Evolutionary conservation across 2,329 filamentous ascomycete species (phyloP).

Genomic region (Colletotrichum tabaci): DNA sequence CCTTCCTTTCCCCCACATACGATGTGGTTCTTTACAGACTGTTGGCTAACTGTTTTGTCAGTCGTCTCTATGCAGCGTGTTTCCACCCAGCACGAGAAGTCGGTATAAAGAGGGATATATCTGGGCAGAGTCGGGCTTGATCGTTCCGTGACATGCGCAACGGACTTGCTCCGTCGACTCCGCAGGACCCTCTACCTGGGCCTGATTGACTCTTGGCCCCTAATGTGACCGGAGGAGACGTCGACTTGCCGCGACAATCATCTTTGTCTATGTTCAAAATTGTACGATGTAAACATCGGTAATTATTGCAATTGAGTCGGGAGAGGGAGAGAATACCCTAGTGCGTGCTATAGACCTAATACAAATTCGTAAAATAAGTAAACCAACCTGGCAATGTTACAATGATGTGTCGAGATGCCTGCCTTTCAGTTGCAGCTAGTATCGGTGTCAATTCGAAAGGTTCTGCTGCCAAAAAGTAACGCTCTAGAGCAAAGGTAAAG

Average conservation of each 20-base stretch:
- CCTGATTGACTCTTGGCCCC: conserved; percentile 34
- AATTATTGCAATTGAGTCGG: conserved; percentile 40
- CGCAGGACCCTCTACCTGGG: conserved; percentile 31
- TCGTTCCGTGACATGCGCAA: neutral
- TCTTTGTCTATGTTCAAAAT: conserved; percentile 43
- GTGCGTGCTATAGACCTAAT: conserved; percentile 39
- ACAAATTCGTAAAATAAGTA: conserved; percentile 40
- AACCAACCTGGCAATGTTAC: neutral
- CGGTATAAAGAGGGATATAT: conserved; percentile 66
- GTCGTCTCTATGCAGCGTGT: conserved; percentile 92
- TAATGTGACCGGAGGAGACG: conserved; percentile 38
- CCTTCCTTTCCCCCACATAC: conserved; percentile 28
- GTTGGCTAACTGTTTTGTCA: conserved; percentile 66
- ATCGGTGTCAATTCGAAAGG: too few relatives aligned
- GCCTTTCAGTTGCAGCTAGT: neutral
- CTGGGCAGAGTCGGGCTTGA: conserved; percentile 22
- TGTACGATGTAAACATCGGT: conserved; percentile 42
- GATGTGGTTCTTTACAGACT: conserved; percentile 11
- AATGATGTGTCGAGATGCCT: neutral
- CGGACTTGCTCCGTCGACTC: conserved; percentile 7
- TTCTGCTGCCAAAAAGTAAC: too few relatives aligned
- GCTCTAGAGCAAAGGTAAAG: too few relatives aligned
- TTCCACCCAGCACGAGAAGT: conserved; percentile 93
- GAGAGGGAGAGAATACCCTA: conserved; percentile 39
- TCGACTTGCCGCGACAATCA: conserved; percentile 13